phyloP scores from a whole-genome alignment of 768 basidiomycete genomes.

The Pleurotus platypus region DNA sequence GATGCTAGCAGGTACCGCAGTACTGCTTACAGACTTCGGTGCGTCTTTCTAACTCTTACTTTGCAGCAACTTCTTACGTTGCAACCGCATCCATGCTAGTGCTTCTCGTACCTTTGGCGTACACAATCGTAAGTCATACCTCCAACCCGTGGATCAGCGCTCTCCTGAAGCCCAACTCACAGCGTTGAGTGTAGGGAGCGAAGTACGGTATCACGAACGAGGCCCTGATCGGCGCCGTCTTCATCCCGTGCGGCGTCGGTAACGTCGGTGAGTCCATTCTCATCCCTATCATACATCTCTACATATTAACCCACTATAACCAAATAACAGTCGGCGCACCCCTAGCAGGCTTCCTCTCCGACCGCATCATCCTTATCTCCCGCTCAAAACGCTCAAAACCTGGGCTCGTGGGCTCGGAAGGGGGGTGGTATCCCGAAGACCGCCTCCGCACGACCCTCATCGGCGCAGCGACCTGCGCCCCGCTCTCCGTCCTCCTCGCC shows the following conservation, averaged over 20 bases:
- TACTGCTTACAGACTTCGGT: constrained; percentile 36
- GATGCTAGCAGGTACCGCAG: too few relatives aligned
- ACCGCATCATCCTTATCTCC: constrained; percentile 33
- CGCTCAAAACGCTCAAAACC: constrained; percentile 24
- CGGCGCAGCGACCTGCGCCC: constrained; percentile 35
- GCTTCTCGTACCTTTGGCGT: constrained; percentile 44
- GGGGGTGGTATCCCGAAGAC: constrained; percentile 50
- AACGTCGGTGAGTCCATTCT: constrained; percentile 29
- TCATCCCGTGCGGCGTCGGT: constrained; percentile 37
- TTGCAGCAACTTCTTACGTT: neutral
- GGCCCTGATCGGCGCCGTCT: constrained; percentile 36
- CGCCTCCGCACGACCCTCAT: constrained; percentile 38
- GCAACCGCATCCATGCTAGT: constrained; percentile 8
- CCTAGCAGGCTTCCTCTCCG: constrained; percentile 42
- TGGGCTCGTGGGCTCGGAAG: constrained; percentile 13
- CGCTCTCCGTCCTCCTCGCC: constrained; percentile 36
- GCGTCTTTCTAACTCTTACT: constrained; percentile 8
- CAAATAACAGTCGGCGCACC: constrained; percentile 39
- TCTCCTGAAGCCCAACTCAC: neutral
- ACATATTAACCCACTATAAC: too few relatives aligned
- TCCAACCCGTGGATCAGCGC: neutral
- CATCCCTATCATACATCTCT: too few relatives aligned
- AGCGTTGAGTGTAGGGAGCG: constrained; percentile 28
- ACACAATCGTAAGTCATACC: constrained; percentile 39
- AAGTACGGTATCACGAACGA: constrained; percentile 39